These are phyloP conservation scores for Metarhizium album DNA, from an alignment of 2,329 filamentous ascomycete species.

Conservation along the genomic window DNA sequence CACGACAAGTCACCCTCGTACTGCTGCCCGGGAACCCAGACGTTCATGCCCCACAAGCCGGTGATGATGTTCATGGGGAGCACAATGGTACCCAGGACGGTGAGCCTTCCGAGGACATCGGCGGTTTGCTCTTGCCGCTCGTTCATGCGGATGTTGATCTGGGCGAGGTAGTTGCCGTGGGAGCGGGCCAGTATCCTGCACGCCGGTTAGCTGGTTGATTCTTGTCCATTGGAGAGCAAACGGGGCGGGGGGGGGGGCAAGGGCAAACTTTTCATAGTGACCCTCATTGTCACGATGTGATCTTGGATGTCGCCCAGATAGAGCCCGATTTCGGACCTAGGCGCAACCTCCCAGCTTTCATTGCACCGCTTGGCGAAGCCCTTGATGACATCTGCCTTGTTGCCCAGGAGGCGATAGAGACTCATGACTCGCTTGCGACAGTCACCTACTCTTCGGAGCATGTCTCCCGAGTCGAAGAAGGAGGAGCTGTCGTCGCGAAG, in stretches of 20 bases:
- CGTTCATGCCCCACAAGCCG: conserved; percentile 98
- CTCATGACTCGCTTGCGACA: conserved; percentile 97
- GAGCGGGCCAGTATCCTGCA: conserved; percentile 69
- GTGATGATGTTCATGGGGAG: conserved; percentile 99
- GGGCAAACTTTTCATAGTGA: conserved; percentile 84
- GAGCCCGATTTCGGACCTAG: conserved; percentile 89
- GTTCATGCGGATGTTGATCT: conserved; percentile 99
- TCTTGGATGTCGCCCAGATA: conserved; percentile 98
- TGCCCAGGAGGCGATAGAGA: conserved; percentile 81
- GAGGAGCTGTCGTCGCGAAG: conserved; percentile 34
- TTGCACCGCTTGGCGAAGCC: conserved; percentile 98
- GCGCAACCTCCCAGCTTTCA: conserved; percentile 94
- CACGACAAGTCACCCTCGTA: conserved; percentile 62
- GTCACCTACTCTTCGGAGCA: conserved; percentile 86
- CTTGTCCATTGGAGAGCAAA: neutral
- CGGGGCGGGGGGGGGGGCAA: neutral
- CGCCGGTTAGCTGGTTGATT: conserved; percentile 10
- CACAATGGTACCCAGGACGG: conserved; percentile 92
- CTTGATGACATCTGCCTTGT: conserved; percentile 98
- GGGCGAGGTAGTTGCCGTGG: conserved; percentile 95
- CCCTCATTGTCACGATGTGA: conserved; percentile 97
- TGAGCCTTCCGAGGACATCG: conserved; percentile 88
- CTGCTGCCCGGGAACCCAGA: conserved; percentile 87
- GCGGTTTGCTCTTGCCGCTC: conserved; percentile 93
- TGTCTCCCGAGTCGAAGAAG: conserved; percentile 50